Percentiles rank a stretch among this genome's conserved stretches.
Evolutionary conservation across 202 grass and related monocot genomes (phyloP).

Genomic region (Schoenoplectus triqueter): DNA sequence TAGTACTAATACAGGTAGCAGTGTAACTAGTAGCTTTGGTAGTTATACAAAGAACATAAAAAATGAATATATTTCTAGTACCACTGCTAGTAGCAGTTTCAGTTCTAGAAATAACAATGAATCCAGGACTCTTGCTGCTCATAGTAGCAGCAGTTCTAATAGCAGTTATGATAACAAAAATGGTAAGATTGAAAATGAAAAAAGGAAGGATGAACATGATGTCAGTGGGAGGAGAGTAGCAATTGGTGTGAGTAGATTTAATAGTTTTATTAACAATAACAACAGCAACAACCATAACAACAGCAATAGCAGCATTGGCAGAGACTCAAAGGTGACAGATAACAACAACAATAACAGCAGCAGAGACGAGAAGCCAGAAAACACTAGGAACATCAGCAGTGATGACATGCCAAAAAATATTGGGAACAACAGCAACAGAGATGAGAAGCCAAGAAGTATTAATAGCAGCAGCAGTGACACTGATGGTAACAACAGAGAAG

Average conservation of each 20-base stretch:
- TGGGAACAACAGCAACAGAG: constrained; percentile 30
- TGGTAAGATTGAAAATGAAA: constrained; percentile 22
- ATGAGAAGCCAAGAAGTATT: constrained; percentile 32
- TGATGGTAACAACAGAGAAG: constrained; percentile 50
- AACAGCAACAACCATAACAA: constrained; percentile 21
- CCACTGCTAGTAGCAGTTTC: constrained; percentile 25
- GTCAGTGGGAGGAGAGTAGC: constrained; percentile 44
- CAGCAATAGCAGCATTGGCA: constrained; percentile 40
- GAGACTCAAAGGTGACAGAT: constrained; percentile 36
- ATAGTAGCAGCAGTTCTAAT: constrained; percentile 20
- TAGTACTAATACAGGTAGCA: constrained; percentile 42
- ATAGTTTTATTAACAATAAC: constrained; percentile 29
- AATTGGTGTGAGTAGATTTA: constrained; percentile 41
- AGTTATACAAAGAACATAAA: constrained; percentile 18
- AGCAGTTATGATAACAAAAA: constrained; percentile 23
- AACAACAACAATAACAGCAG: constrained; percentile 26
- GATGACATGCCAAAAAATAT: constrained; percentile 41
- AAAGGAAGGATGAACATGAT: constrained; percentile 13
- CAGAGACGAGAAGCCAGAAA: constrained; percentile 44
- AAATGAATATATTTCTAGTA: constrained; percentile 7
- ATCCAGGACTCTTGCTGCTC: constrained; percentile 7
- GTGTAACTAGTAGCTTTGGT: neutral
- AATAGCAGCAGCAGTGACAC: constrained; percentile 41
- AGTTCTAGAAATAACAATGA: constrained; percentile 27
- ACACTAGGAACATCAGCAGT: constrained; percentile 38